Evolutionary conservation across 1,139 yeast genomes (phyloP), one percentile per base, ranked within the genome.

Genomic region (Candida labiduridarum): DNA sequence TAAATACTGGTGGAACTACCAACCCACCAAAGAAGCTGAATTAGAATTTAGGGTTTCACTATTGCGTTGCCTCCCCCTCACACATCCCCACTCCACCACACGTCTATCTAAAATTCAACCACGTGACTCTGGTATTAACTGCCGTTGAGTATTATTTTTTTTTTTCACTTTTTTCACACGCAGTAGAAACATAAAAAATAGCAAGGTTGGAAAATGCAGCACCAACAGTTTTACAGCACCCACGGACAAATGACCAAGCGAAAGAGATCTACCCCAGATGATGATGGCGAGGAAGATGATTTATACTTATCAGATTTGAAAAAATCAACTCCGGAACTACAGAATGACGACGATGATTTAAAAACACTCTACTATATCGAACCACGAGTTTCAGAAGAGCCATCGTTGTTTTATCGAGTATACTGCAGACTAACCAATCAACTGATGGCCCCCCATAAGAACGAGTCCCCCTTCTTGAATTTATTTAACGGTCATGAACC

Each of bases 401-500:
- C 40, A 4, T 39, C 52, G 9, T 19, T 34, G 12, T 49, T 49
- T 25, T n/a, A 34, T 25, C 15, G 42, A 9, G 41, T 46, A 4
- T 48, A 34, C 25, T 42, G 47, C 25, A 30, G 22, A 19, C 41
- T 49, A 18, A 51, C 51, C 9, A 50, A 39, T 47, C 55, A 46
- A 39, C 5, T 40, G 34, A 34, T 34, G 5, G 42, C 25, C 14
- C 39, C 33, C 47, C 53, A 44, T 49, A 54, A 45, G 46, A 29
- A 27, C 15, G 2, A 14, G 9, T 47, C 54, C 7, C 80, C 82
- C 5, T 77, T 79, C 52, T 49, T 68, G 8, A 58, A 62, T 40
- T 64, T 80, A 2, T 59, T 77, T 34, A 60, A 63, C 14, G 83
- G 82, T 0, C 54, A 63, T 2, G 86, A 82, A 52, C 66, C 78